These are phyloP conservation scores for Acacia melanoxylon DNA, from an alignment of 306 rosid genomes.

Conservation along the genomic window DNA sequence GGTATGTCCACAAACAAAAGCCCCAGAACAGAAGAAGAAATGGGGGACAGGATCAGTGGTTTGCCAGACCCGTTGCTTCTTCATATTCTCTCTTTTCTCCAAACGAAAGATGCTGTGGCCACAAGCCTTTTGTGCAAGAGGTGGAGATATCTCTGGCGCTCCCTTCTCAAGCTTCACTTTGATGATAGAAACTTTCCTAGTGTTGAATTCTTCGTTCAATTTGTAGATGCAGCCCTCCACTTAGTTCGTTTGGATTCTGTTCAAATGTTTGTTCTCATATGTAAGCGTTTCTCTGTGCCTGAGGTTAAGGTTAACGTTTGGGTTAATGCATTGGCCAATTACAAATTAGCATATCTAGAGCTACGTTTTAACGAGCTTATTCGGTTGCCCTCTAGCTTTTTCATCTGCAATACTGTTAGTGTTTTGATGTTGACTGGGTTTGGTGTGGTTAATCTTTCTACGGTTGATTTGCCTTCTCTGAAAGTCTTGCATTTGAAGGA, in stretches of 20 bases:
- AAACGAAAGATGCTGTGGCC: not conserved
- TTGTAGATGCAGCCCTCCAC: not conserved
- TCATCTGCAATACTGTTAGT: not conserved
- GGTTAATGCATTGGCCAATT: not conserved
- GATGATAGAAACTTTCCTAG: not conserved
- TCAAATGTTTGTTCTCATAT: not conserved
- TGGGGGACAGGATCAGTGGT: not conserved
- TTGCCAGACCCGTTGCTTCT: not conserved
- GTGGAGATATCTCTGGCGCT: not conserved
- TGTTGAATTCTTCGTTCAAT: not conserved
- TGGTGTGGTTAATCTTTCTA: not conserved
- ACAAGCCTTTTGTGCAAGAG: not conserved
- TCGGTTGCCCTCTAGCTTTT: not conserved
- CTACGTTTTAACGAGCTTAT: not conserved
- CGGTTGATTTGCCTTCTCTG: not conserved
- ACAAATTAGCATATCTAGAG: not conserved
- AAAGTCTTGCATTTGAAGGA: not conserved
- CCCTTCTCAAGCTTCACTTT: not conserved
- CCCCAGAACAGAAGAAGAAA: not conserved
- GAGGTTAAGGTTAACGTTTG: not conserved
- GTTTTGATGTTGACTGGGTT: not conserved
- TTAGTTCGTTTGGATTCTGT: not conserved
- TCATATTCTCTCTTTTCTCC: not conserved
- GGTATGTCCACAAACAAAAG: not conserved
- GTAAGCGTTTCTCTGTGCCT: not conserved